Conservation (phyloP, 192 early-diverging fungal genomes). For the Coemansia sp. region DNA sequence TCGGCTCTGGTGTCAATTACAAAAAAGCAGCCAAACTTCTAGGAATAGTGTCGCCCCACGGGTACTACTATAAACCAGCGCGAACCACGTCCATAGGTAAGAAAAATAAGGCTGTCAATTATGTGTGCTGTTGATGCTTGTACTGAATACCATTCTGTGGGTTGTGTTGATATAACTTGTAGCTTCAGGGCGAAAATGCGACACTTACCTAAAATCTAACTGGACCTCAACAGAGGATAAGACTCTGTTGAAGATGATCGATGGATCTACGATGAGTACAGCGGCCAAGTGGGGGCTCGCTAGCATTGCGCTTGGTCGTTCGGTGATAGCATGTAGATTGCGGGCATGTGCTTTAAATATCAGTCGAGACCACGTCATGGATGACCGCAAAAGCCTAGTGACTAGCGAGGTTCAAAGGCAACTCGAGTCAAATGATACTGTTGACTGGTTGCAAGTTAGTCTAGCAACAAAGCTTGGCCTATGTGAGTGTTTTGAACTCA, state of each 20-base stretch:
- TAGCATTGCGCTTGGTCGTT: neutral
- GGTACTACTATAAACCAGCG: too few species aligned
- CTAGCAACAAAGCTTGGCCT: neutral
- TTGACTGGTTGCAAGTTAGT: neutral
- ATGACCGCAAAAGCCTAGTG: neutral
- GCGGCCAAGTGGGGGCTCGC: neutral
- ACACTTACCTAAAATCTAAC: too few species aligned
- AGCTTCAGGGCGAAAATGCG: too few species aligned
- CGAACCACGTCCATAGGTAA: too few species aligned
- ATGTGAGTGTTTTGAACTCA: neutral
- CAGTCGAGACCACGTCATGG: neutral
- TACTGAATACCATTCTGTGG: too few species aligned
- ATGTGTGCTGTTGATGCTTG: too few species aligned
- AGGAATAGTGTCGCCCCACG: too few species aligned
- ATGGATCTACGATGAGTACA: neutral
- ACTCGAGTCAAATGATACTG: neutral
- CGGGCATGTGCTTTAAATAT: neutral
- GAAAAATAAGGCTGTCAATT: too few species aligned
- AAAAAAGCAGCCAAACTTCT: too few species aligned
- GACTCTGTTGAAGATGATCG: neutral
- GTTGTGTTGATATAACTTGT: too few species aligned
- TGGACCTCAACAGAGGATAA: neutral
- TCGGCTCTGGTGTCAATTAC: too few species aligned
- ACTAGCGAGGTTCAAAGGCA: neutral
- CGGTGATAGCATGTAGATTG: neutral